Conservation (phyloP, 2,329 filamentous ascomycete species). For the Phyllosticta citrichinensis region DNA sequence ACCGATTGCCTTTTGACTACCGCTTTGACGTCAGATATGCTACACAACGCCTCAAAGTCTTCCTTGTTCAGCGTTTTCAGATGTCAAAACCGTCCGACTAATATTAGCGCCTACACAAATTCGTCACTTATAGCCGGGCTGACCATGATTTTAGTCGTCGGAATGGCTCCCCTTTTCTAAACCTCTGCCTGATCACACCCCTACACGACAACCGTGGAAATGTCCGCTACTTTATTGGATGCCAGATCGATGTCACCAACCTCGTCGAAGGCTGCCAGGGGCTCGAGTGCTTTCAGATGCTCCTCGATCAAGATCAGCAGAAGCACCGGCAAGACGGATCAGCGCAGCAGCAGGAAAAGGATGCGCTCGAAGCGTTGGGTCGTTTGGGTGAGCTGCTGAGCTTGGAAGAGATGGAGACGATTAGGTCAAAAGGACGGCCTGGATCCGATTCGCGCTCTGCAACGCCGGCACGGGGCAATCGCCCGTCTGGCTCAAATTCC, state of each 20-base stretch:
- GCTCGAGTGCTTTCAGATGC: conserved; percentile 48
- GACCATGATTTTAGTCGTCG: conserved; percentile 38
- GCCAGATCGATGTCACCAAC: conserved; percentile 59
- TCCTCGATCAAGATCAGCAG: conserved; percentile 26
- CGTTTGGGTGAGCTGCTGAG: conserved; percentile 23
- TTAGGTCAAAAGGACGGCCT: conserved; percentile 51
- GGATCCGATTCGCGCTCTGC: conserved; percentile 39
- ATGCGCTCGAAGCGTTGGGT: conserved; percentile 16
- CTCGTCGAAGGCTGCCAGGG: conserved; percentile 56
- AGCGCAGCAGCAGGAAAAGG: conserved; percentile 10
- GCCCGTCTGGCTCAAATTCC: conserved; percentile 30
- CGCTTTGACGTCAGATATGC: neutral
- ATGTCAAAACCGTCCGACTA: neutral
- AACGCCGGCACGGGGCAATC: conserved; percentile 47
- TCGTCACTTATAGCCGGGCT: neutral
- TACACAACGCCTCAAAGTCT: neutral
- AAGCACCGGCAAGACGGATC: neutral
- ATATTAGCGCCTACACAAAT: neutral
- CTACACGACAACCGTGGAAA: conserved; percentile 54
- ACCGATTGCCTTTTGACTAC: neutral
- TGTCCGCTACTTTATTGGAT: conserved; percentile 59
- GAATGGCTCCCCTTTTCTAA: conserved; percentile 63
- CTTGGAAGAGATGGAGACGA: conserved; percentile 33
- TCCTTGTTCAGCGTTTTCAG: neutral
- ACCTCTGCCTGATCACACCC: conserved; percentile 59